Evolutionary conservation across 2,329 filamentous ascomycete species (phyloP).

Genomic region (Cladosporium sphaerospermum): DNA sequence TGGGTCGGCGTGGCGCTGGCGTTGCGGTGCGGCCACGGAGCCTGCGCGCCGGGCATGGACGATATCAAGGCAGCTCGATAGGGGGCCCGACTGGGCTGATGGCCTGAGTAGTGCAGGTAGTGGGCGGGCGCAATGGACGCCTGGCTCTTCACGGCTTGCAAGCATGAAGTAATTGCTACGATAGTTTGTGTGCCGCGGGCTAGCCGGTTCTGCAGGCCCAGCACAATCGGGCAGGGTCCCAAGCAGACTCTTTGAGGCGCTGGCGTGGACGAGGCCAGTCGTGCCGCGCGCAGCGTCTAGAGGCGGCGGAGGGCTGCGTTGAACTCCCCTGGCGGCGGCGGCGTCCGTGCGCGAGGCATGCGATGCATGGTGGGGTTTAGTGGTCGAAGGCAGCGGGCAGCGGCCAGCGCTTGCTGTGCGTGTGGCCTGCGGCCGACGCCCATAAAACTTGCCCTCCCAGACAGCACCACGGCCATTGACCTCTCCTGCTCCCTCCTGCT

Average conservation of each 20-base stretch:
- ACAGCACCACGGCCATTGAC: not conserved
- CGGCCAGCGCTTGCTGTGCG: not conserved
- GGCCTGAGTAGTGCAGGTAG: too few relatives aligned
- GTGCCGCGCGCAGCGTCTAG: not conserved
- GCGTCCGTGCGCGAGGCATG: not conserved
- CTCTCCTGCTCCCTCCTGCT: not conserved
- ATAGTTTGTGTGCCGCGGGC: too few relatives aligned
- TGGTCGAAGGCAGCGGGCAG: slow-evolving; percentile 1
- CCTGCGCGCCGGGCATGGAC: too few relatives aligned
- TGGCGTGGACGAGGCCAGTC: too few relatives aligned
- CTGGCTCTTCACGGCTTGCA: too few relatives aligned
- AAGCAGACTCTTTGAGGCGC: too few relatives aligned
- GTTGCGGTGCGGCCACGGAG: not conserved
- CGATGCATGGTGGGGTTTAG: slow-evolving; percentile 2
- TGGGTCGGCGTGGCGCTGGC: slow-evolving; percentile 1
- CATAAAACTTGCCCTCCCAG: slow-evolving; percentile 1
- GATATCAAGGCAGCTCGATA: too few relatives aligned
- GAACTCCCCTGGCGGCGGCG: not conserved
- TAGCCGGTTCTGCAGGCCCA: too few relatives aligned
- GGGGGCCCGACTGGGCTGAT: too few relatives aligned
- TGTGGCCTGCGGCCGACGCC: not conserved
- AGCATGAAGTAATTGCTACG: too few relatives aligned
- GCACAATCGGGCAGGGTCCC: too few relatives aligned
- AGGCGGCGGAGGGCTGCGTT: slow-evolving; percentile 8
- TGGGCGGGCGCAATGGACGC: too few relatives aligned